Evolutionary conservation across 2,329 filamentous ascomycete genomes (phyloP), one percentile per base, ranked within the genome.

Genomic region (Aspergillus pseudotamarii): DNA sequence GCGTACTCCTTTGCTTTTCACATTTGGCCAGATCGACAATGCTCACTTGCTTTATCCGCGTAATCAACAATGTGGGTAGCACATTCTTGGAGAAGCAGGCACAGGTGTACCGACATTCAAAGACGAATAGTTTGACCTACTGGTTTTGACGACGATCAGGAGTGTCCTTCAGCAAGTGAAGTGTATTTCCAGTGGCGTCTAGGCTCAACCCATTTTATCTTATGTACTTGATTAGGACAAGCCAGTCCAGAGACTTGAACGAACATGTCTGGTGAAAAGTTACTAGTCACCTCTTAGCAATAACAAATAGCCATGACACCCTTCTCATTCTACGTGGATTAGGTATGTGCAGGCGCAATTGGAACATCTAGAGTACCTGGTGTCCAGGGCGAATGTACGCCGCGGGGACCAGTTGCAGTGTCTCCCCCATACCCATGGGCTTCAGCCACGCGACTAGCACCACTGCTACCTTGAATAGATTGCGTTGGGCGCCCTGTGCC

Each of bases 351-450:
- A 43, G 72, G 66, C 26, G 71, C 68, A 51, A 77, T 71, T 46
- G 74, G 66, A 55, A 75, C 72, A 6, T 73, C 72, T 50, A 77
- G 54, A 4, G 64, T 65, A 34, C 69, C 70, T 41, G 66, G 51
- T 30, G 69, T 64, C 74, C 74, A 77, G 23, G 69, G 60, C 36
- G 70, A 68, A 28, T 75, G 72, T 48, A 74, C 72, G n/a, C 64
- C 68, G 56, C 71, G 69, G 30, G 69, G 62, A 43, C 69, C 71
- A 11, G 71, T 61, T 26, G 67, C 60, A 32, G 71, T 68, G 32
- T 70, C 68, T 41, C 58, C 58, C 34, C 67, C 65, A 61, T 72
- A 76, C 28, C 64, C 65, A 54, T 68, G 62, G 30, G 66, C 63
- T 38, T 73, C 70, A n/a, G 62, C 61, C 26, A 71, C 66, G 36